These are phyloP conservation scores for Blastobotrys indianensis DNA, from an alignment of 1,139 yeast genomes.

Conservation along the genomic window DNA sequence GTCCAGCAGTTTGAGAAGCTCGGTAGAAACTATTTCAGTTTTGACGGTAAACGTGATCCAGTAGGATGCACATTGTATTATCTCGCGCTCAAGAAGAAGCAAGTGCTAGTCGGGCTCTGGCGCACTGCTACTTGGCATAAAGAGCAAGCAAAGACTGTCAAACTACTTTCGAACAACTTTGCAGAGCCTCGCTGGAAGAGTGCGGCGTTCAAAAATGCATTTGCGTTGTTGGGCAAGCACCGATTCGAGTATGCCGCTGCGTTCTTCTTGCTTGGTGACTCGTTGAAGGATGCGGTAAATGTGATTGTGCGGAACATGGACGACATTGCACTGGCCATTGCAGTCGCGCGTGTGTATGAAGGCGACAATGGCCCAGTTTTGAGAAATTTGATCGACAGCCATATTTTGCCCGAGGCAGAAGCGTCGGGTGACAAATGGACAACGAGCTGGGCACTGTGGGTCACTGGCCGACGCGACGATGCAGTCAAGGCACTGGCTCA, in stretches of 20 bases:
- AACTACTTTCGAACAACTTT: conserved; percentile 72
- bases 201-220: conserved; percentile 91
- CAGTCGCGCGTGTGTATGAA: conserved; percentile 71
- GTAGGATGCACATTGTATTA: conserved; percentile 66
- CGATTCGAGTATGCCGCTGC: conserved; percentile 83
- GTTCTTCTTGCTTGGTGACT: conserved; percentile 76
- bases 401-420: conserved; percentile 53
- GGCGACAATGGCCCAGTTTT: conserved; percentile 50
- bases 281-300: conserved; percentile 69
- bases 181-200: conserved; percentile 67
- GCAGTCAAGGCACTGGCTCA: conserved; percentile 26
- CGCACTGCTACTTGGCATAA: conserved; percentile 65
- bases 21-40: conserved; percentile 47
- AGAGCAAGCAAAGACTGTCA: conserved; percentile 77
- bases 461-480: conserved; percentile 31
- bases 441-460: conserved; percentile 78
- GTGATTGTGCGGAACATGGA: conserved; percentile 61
- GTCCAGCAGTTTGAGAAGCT: conserved; percentile 53
- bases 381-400: conserved; percentile 44
- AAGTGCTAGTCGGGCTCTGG: conserved; percentile 78
- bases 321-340: conserved; percentile 70
- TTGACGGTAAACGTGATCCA: conserved; percentile 55
- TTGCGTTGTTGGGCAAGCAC: conserved; percentile 82
- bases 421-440: conserved; percentile 73
- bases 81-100: conserved; percentile 71